These are phyloP conservation scores for Nigrograna mackinnonii DNA, from an alignment of 2,329 filamentous ascomycete species.

Conservation along the genomic window DNA sequence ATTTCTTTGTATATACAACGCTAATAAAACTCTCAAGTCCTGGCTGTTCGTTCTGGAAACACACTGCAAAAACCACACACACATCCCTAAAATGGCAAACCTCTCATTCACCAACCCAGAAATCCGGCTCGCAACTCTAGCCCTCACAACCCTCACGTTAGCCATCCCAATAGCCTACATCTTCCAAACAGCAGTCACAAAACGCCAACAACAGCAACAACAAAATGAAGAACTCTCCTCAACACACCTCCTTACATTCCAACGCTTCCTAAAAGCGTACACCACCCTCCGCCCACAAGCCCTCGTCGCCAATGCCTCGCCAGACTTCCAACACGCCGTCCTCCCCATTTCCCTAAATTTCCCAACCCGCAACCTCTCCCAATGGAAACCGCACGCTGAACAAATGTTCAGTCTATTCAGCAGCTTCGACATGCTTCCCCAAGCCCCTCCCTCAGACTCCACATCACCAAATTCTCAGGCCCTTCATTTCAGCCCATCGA, in stretches of 20 bases:
- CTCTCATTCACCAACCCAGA: constrained; percentile 17
- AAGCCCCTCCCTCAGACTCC: constrained; percentile 36
- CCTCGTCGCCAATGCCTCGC: constrained; percentile 40
- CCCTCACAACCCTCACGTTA: constrained; percentile 18
- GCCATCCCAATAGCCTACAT: constrained; percentile 18
- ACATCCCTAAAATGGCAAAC: constrained; percentile 13
- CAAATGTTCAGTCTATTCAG: constrained; percentile 48
- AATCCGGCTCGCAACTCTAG: constrained; percentile 19
- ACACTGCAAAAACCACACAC: too few species aligned
- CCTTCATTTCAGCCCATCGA: constrained; percentile 22
- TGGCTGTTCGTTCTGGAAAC: too few species aligned
- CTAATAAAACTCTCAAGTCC: too few species aligned
- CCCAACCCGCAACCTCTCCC: constrained; percentile 36
- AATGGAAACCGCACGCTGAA: constrained; percentile 44
- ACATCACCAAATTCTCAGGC: too few species aligned
- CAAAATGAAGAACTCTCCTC: neutral
- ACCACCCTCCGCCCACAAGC: constrained; percentile 42
- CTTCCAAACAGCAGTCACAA: constrained; percentile 6
- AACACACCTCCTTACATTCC: constrained; percentile 30
- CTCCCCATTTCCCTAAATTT: constrained; percentile 46
- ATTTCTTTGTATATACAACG: too few species aligned
- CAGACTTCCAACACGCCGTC: constrained; percentile 45
- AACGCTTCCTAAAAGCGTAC: constrained; percentile 43
- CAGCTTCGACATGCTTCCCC: constrained; percentile 45
- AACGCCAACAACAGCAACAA: too few species aligned